A percentile compares a stretch with the other conserved stretches of the same genome.
These are phyloP conservation scores for Anisogramma anomala DNA, from an alignment of 2,329 filamentous ascomycete species.

Conservation along the genomic window DNA sequence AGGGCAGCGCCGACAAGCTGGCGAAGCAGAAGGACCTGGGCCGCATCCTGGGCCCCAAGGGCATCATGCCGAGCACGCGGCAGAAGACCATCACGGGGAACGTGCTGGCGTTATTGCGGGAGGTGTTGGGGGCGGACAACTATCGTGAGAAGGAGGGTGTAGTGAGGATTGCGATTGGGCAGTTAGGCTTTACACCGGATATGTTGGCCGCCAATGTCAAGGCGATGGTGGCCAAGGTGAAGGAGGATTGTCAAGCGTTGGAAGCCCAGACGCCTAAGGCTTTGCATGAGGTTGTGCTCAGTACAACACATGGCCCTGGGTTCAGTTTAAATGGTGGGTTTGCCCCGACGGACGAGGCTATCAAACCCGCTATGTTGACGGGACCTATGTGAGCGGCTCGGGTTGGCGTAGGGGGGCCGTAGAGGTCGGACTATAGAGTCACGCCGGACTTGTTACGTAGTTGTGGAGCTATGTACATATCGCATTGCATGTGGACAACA, in stretches of 20 bases:
- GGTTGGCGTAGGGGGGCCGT: too few relatives aligned
- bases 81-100: conserved; percentile 80
- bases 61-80: conserved; percentile 85
- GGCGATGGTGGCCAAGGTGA: conserved; percentile 62
- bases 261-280: conserved; percentile 58
- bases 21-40: conserved; percentile 68
- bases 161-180: conserved; percentile 79
- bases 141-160: conserved; percentile 82
- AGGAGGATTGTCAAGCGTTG: conserved; percentile 59
- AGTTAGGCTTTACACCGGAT: conserved; percentile 78
- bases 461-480: too few relatives aligned
- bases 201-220: conserved; percentile 78
- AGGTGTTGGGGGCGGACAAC: conserved; percentile 71
- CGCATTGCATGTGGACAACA: too few relatives aligned
- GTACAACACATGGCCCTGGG: conserved; percentile 76
- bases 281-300: conserved; percentile 66
- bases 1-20: conserved; percentile 63
- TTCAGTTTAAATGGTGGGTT: conserved; percentile 78
- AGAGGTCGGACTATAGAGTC: background rate
- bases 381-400: conserved; percentile 38
- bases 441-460: background rate
- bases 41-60: conserved; percentile 72
- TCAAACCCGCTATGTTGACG: conserved; percentile 41
- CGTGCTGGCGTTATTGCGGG: conserved; percentile 60
- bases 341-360: conserved; percentile 45